These are phyloP conservation scores for Porodaedalea pini DNA, from an alignment of 1,284 basidiomycete species.

Conservation along the genomic window DNA sequence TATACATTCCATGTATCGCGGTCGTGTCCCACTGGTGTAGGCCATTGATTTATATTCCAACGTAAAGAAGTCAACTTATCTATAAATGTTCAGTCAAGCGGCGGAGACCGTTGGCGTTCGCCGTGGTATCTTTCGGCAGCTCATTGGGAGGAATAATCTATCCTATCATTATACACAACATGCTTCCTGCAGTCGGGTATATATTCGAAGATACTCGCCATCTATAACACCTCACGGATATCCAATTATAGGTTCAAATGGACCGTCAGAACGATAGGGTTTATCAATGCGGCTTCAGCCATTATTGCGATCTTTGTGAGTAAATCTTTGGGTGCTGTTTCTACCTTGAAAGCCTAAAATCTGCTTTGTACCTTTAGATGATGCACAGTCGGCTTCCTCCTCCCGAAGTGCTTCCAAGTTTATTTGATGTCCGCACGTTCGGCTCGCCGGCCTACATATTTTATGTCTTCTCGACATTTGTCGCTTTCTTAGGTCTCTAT, in stretches of 20 bases:
- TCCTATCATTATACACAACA: constrained; percentile 42
- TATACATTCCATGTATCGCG: constrained; percentile 45
- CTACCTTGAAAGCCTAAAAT: no score
- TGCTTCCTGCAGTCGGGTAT: constrained; percentile 31
- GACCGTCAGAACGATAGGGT: constrained; percentile 4
- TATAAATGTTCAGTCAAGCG: constrained; percentile 29
- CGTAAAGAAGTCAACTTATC: not conserved
- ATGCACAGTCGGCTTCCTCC: constrained; percentile 6
- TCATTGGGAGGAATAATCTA: constrained; percentile 46
- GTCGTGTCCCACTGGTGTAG: constrained; percentile 48
- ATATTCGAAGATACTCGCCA: not conserved
- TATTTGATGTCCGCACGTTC: constrained; percentile 1
- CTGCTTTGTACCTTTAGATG: not conserved
- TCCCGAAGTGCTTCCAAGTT: not conserved
- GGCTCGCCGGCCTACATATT: not conserved
- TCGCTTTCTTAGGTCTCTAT: constrained; percentile 7
- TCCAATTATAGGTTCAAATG: constrained; percentile 5
- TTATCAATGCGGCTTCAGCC: constrained; percentile 1
- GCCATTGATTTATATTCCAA: not conserved
- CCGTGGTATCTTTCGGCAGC: constrained; percentile 38
- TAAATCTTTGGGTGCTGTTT: no score
- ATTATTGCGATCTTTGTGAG: constrained; percentile 3
- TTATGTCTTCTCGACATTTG: constrained; percentile 9
- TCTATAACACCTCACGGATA: not conserved
- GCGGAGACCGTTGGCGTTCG: constrained; percentile 40